Conservation (phyloP, 2,329 filamentous ascomycete genomes). For the Emergomyces orientalis region DNA sequence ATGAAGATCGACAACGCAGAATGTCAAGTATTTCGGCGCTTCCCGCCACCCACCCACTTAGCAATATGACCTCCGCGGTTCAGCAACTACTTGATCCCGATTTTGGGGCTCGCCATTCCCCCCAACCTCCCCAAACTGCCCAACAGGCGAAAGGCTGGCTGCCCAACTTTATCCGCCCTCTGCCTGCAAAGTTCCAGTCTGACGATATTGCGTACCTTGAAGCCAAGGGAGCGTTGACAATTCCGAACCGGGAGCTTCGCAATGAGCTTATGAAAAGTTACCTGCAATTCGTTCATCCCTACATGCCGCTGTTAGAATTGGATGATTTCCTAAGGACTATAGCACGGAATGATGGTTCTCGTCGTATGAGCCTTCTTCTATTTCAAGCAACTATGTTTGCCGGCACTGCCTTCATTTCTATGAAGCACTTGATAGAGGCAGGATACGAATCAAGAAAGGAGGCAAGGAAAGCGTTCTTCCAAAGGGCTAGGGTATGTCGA, state of each 20-base stretch:
- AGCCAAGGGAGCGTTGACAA: constrained; percentile 71
- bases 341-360: constrained; percentile 57
- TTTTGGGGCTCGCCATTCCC: constrained; percentile 23
- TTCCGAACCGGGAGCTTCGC: constrained; percentile 62
- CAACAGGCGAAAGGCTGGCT: constrained; percentile 40
- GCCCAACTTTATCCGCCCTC: constrained; percentile 65
- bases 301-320: constrained; percentile 75
- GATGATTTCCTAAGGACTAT: constrained; percentile 50
- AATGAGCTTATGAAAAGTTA: constrained; percentile 75
- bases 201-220: constrained; percentile 79
- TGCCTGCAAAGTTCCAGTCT: constrained; percentile 64
- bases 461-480: constrained; percentile 80
- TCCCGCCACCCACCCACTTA: constrained; percentile 30
- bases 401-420: constrained; percentile 78
- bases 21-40: constrained; percentile 35
- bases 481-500: constrained; percentile 65
- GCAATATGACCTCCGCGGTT: constrained; percentile 28
- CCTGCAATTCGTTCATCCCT: constrained; percentile 83
- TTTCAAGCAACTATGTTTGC: constrained; percentile 96
- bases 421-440: constrained; percentile 62
- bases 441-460: constrained; percentile 71
- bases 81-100: constrained; percentile 30
- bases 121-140: constrained; percentile 34
- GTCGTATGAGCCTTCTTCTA: constrained; percentile 70
- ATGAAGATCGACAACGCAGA: constrained; percentile 38